Base-by-base conservation (phyloP, 352 stramenopile species). In the Elongisporangium undulatum region DNA sequence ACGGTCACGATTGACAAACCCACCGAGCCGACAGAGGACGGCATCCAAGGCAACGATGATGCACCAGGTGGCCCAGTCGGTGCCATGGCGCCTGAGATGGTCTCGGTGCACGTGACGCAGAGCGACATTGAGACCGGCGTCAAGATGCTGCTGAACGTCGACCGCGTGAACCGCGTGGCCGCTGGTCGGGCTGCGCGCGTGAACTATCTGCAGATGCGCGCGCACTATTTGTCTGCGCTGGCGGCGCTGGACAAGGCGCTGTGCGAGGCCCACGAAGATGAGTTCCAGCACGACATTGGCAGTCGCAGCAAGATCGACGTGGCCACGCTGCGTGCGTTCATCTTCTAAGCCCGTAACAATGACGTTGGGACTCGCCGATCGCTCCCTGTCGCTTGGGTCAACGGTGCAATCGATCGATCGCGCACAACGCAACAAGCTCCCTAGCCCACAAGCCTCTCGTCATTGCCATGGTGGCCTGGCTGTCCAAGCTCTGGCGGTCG, bases 161-260 rank as follows among this genome's bases (percentile, higher is more conserved):
- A 87, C 49, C 73, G 71, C 56, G 71, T 85, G 21, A 74, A 74
- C 34, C 79, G 79, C 38, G 79, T 91, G 7, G 74, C 79, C 0
- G 70, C 67, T 15, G 82, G 82, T 12, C 73, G 82, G 15, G 64
- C 79, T 13, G 79, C 77, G 22, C 82, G 82, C 2, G 58, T 75
- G 23, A 75, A 86, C 12, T 91, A 87, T 45, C 66, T 91, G 21
- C 62, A 71, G 13, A 75, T 91, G 66, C 73, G 75, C 10, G 87
- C 82, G 3, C 79, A 91, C 55, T 89, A 79, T 45, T 56, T 89
- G 58, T 89, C 82, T 26, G 82, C 82, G 10, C 52, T 87, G 20
- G 79, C 79, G 16, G 82, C 82, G 3, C 59, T 91, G n/a, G 77
- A 91, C 69, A 70, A 67, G 8, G 77, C 73, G 15, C 63, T 89